Evolutionary conservation across 495 filamentous ascomycete genomes (phyloP).

Genomic region (Tuber umbilicatum): DNA sequence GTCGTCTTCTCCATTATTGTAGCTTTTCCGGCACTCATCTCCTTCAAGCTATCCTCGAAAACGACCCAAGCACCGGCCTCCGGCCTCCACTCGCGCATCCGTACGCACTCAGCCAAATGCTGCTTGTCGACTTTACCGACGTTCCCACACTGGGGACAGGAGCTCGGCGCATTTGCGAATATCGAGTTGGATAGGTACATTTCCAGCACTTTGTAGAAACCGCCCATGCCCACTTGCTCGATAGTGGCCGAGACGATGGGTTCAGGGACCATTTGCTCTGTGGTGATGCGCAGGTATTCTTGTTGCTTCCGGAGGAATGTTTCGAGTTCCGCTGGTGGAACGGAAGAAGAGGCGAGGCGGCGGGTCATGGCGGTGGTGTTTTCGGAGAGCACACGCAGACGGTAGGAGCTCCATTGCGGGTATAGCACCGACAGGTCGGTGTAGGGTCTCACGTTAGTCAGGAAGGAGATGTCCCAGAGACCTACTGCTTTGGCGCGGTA

Average conservation of each 20-base stretch:
- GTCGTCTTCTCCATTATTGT: background rate
- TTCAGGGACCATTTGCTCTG: constrained; percentile 15
- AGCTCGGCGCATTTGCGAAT: background rate
- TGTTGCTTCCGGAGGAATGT: background rate
- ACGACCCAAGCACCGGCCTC: constrained; percentile 8
- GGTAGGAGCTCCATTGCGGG: constrained; percentile 41
- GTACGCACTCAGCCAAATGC: constrained; percentile 13
- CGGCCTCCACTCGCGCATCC: constrained; percentile 7
- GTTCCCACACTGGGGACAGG: constrained; percentile 10
- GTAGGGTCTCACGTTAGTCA: constrained; percentile 43
- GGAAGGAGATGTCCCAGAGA: constrained; percentile 41
- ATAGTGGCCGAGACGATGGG: constrained; percentile 4
- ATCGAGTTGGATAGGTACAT: constrained; percentile 12
- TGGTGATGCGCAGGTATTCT: constrained; percentile 11
- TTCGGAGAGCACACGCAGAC: constrained; percentile 14
- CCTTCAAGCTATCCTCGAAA: constrained; percentile 5
- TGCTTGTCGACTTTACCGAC: constrained; percentile 12
- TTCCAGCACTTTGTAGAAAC: constrained; percentile 16
- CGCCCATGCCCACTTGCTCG: background rate
- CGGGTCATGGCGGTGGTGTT: constrained; percentile 4
- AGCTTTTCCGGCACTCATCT: background rate
- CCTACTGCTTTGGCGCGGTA: constrained; percentile 38
- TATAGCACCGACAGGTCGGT: constrained; percentile 38
- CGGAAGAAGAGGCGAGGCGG: background rate
- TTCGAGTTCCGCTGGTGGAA: background rate